Evolutionary conservation across 306 rosid genomes (phyloP), one percentile per base, ranked within the genome.

Genomic region (Pyrus betulifolia): DNA sequence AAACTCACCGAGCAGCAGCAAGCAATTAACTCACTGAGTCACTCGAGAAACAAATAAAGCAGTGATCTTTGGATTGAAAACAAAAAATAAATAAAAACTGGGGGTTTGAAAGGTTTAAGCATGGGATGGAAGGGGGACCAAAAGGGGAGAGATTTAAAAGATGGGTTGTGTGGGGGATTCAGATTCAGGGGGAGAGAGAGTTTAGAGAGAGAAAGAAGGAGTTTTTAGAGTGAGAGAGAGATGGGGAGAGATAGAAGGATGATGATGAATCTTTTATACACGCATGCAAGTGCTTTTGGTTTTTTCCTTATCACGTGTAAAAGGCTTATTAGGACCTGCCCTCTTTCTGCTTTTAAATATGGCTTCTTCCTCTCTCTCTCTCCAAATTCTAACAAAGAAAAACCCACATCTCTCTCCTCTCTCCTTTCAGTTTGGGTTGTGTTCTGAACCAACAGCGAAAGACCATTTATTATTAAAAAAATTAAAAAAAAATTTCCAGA

Each of bases 271-370:
- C 88, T 87, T 87, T 86, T 85, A 89, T 85, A 89, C 89, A 87
- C 90, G 96, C 96, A 90, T 90, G 96, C 96, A 88, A 86, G 72
- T 42, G 88, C 86, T 87, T 90, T 90, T 90, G 89, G 89, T 88
- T 85, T 79, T 84, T 88, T 85, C 88, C 86, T 87, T 87, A 90
- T 90, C 93, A 87, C 92, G 90, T 86, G 96, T 81, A 83, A 86
- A 90, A 86, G 89, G 78, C 82, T 82, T 81, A 75, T 61, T 84
- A 82, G 87, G 75, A 57, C 78, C 81, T 76, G 79, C 87, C 70
- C 78, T 79, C 67, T 67, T 62, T 71, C 55, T 71, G 72, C 78
- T 64, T 85, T 81, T 71, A 74, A 74, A 75, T 22, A 71, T 72
- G 69, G 76, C 76, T 33, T 70, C 46, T 60, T 74, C 65, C 70